phyloP scores from a whole-genome alignment of 192 early-diverging fungal species.

The Linnemannia elongata region DNA sequence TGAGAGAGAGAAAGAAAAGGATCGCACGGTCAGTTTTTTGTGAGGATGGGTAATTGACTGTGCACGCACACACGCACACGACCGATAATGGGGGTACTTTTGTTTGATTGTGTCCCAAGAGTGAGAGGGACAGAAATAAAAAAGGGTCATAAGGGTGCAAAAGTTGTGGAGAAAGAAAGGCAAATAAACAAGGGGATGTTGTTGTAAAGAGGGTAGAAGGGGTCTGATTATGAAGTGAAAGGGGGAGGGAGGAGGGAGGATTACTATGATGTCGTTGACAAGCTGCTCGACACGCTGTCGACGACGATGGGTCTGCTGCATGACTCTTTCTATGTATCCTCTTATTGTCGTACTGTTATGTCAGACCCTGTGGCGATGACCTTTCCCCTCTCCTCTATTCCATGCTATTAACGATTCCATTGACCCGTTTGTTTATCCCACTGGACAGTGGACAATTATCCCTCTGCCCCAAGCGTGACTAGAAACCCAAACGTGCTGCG shows the following conservation, averaged over 20 bases:
- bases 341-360: too few relatives aligned
- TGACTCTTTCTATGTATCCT: not conserved
- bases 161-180: slow-evolving; percentile 4
- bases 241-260: not conserved
- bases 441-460: too few relatives aligned
- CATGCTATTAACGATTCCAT: too few relatives aligned
- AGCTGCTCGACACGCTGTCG: not conserved
- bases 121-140: not conserved
- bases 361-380: not conserved
- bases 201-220: not conserved
- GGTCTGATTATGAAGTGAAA: not conserved
- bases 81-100: not conserved
- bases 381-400: not conserved
- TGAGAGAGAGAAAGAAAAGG: not conserved
- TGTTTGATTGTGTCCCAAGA: not conserved
- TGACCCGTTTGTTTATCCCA: too few relatives aligned
- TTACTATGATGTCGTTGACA: not conserved
- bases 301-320: not conserved
- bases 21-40: too few relatives aligned
- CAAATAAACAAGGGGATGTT: not conserved
- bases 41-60: too few relatives aligned
- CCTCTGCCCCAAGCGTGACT: not conserved
- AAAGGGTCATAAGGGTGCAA: slow-evolving; percentile 6
- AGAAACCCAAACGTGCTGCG: not conserved
- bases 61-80: not conserved